Percentiles rank a stretch among this genome's conserved stretches.
Conservation (phyloP, 2,329 filamentous ascomycete genomes). For the Botrytis aclada region DNA sequence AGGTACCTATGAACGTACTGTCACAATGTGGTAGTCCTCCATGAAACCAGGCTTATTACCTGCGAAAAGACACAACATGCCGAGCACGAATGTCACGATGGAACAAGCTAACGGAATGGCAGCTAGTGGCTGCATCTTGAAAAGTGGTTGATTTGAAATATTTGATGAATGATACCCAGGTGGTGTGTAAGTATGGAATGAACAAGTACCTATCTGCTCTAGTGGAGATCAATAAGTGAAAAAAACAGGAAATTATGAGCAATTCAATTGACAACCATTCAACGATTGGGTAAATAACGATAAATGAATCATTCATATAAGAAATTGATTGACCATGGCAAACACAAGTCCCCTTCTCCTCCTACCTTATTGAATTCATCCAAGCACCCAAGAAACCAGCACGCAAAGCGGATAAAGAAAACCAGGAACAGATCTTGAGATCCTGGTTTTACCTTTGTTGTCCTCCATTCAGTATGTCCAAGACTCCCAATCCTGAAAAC, state of each 20-base stretch:
- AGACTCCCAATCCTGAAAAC: not conserved
- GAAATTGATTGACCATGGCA: not conserved
- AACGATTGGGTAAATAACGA: not conserved
- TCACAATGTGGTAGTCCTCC: conserved; percentile 55
- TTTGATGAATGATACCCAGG: not conserved
- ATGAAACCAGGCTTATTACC: conserved; percentile 55
- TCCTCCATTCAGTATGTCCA: not conserved
- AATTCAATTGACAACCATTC: not conserved
- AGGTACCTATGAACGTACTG: conserved; percentile 41
- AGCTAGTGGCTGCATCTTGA: conserved; percentile 45
- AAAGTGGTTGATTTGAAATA: not conserved
- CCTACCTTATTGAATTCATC: not conserved
- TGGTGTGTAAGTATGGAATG: not conserved
- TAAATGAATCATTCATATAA: conserved; percentile 10
- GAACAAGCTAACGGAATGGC: conserved; percentile 50
- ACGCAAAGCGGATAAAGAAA: not conserved
- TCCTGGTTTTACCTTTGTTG: not conserved
- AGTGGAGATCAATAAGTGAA: not conserved
- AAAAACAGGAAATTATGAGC: not conserved
- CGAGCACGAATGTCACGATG: conserved; percentile 54
- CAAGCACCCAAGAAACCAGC: not conserved
- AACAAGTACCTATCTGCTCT: not conserved
- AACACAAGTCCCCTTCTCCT: not conserved
- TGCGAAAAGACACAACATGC: conserved; percentile 59
- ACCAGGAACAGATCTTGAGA: not conserved